A percentile compares a stretch with the other conserved stretches of the same genome.
These are phyloP conservation scores for Annona cherimola DNA, from an alignment of 164 flowering plant species.

Conservation along the genomic window DNA sequence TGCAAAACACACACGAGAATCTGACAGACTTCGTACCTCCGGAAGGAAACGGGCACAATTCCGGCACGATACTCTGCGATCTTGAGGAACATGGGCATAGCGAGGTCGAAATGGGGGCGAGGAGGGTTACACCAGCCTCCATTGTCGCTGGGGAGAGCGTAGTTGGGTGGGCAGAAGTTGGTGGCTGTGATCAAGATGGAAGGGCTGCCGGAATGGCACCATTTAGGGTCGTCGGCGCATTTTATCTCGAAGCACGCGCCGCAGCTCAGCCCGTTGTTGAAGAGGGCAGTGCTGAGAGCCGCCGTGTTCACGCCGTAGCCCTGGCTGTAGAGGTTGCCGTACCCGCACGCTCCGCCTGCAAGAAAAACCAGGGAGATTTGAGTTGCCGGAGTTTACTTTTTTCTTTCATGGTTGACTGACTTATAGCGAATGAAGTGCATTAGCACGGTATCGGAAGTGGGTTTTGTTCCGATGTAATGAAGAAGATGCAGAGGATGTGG, in stretches of 20 bases:
- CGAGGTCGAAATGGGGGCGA: slow-evolving; percentile 51
- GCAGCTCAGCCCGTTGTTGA: slow-evolving; percentile 49
- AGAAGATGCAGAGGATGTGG: neutral
- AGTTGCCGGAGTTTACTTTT: too few relatives aligned
- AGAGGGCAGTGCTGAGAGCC: slow-evolving; percentile 52
- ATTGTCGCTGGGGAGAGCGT: slow-evolving; percentile 39
- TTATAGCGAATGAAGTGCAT: neutral
- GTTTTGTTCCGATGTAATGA: neutral
- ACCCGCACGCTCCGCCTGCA: slow-evolving; percentile 58
- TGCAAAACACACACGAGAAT: too few relatives aligned
- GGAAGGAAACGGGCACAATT: slow-evolving; percentile 47
- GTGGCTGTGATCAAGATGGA: slow-evolving; percentile 50
- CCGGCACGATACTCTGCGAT: slow-evolving; percentile 54
- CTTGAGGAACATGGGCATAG: slow-evolving; percentile 55
- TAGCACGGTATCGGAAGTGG: neutral
- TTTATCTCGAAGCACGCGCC: slow-evolving; percentile 52
- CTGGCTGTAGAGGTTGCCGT: slow-evolving; percentile 51
- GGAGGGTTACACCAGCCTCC: slow-evolving; percentile 75
- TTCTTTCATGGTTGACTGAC: neutral
- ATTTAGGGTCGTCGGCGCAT: slow-evolving; percentile 38
- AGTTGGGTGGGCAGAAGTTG: slow-evolving; percentile 57
- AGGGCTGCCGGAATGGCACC: slow-evolving; percentile 50
- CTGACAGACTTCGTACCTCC: slow-evolving; percentile 27
- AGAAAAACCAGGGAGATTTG: neutral
- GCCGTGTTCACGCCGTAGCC: slow-evolving; percentile 56